A percentile compares a stretch with the other conserved stretches of the same genome.
Evolutionary conservation across 192 early-diverging fungal genomes (phyloP).

Genomic region (Spizellomyces punctatus): DNA sequence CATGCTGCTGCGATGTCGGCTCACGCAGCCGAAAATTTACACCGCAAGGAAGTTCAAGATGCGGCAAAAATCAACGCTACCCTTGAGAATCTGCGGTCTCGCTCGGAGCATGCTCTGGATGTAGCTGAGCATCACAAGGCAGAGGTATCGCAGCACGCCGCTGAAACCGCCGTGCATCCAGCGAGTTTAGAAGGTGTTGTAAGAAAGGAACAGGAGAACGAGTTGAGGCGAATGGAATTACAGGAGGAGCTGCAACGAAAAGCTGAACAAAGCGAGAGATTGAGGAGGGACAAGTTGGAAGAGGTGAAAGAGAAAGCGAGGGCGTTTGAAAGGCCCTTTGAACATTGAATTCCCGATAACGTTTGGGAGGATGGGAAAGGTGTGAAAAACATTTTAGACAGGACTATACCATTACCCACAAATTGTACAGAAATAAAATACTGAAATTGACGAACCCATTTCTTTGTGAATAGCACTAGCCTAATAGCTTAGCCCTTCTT

Average conservation of each 20-base stretch:
- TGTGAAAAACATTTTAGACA: too few species aligned
- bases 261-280: slow-evolving; percentile 3
- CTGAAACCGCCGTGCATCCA: neutral
- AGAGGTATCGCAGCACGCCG: slow-evolving; percentile 23
- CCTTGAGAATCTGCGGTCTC: neutral
- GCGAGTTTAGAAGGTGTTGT: slow-evolving; percentile 12
- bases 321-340: slow-evolving; percentile 25
- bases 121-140: slow-evolving; percentile 7
- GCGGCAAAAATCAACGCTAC: slow-evolving; percentile 6
- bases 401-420: too few species aligned
- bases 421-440: too few species aligned
- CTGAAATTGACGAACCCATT: too few species aligned
- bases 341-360: neutral
- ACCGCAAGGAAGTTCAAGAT: slow-evolving; percentile 1
- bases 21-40: slow-evolving; percentile 9
- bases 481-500: too few species aligned
- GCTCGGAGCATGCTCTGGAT: slow-evolving; percentile 2
- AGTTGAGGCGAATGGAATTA: slow-evolving; percentile 13
- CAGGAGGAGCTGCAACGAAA: slow-evolving; percentile 12
- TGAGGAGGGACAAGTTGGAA: slow-evolving; percentile 10
- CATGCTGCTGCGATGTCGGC: slow-evolving; percentile 9
- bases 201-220: slow-evolving; percentile 4
- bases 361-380: too few species aligned
- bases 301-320: slow-evolving; percentile 3
- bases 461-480: too few species aligned